Evolutionary conservation across 208 protist species (phyloP).

Genomic region (Leishmania turanica): DNA sequence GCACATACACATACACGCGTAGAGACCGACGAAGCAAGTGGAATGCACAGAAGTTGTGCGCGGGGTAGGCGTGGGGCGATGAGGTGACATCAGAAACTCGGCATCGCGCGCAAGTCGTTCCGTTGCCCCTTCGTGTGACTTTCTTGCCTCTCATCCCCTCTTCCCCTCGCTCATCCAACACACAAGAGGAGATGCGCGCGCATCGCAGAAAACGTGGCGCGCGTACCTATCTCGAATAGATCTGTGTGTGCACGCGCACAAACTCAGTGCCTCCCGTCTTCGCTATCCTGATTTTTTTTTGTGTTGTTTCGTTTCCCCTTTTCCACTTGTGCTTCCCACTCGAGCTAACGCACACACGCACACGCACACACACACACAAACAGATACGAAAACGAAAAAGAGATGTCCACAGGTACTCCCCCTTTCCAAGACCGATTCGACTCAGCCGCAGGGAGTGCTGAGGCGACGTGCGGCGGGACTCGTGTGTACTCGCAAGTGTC

Average conservation of each 20-base stretch:
- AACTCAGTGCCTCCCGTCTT: not conserved
- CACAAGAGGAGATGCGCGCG: not conserved
- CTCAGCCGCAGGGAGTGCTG: not conserved
- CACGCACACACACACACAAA: not conserved
- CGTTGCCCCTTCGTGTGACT: too few species aligned
- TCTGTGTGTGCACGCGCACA: not conserved
- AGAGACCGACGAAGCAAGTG: not conserved
- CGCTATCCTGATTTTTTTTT: slow-evolving; percentile 4
- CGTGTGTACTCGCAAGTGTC: not conserved
- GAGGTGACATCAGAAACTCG: not conserved
- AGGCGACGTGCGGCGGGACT: not conserved
- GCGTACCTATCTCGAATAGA: not conserved
- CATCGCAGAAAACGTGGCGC: not conserved
- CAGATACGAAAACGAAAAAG: not conserved
- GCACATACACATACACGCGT: not conserved
- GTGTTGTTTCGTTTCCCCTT: not conserved
- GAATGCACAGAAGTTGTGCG: not conserved
- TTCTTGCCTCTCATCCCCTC: not conserved
- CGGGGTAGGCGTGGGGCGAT: not conserved
- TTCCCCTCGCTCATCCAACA: not conserved
- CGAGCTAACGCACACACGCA: not conserved
- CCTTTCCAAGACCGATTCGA: not conserved
- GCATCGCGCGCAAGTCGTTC: not conserved
- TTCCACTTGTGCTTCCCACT: not conserved
- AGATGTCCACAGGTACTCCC: not conserved